Evolutionary conservation across 257 asterid species (phyloP), one percentile per base, ranked within the genome.

Genomic region (Verbena officinalis): DNA sequence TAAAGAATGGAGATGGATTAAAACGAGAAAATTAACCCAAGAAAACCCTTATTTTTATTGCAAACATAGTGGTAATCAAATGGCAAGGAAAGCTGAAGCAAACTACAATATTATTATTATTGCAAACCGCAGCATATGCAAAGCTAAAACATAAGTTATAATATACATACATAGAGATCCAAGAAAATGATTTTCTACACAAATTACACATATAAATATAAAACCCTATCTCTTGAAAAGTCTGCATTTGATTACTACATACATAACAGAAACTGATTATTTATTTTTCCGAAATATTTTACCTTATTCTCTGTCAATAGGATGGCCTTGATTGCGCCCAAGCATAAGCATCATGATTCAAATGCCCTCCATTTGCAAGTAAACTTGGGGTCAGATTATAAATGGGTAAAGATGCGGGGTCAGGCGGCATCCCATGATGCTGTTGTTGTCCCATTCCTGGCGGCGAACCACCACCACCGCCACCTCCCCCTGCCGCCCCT

Each of bases 291-390:
- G 4, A 5, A 14, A 21, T 48, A 22, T 33, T 39, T 45, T 60
- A 38, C 63, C 65, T 56, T 31, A 23, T 9, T 21, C 23, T 13
- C 2, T 31, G 34, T 72, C 70, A 80, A 55, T 66, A 80, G 4
- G 85, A 76, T 52, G 77, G 79, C 45, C 81, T 52, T 4, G 75
- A 74, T 56, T 76, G 81, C 33, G 77, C 50, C 82, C 82, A 80
- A 73, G 45, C 78, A 75, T 72, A 80, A 30, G 82, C 80, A 65
- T 76, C 82, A 51, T 80, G 81, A 51, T 71, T 73, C 71, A 79
- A 61, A 58, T 75, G 76, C 7, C 77, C 72, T 38, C 77, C 79
- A 79, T 79, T 79, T 11, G 73, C 61, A 62, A 73, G 51, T 4
- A 80, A 66, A 76, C 69, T 80, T 38, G 85, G 81, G 1, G 81